Evolutionary conservation across 2,329 filamentous ascomycete genomes (phyloP).

Genomic region (Trichoderma harzianum): DNA sequence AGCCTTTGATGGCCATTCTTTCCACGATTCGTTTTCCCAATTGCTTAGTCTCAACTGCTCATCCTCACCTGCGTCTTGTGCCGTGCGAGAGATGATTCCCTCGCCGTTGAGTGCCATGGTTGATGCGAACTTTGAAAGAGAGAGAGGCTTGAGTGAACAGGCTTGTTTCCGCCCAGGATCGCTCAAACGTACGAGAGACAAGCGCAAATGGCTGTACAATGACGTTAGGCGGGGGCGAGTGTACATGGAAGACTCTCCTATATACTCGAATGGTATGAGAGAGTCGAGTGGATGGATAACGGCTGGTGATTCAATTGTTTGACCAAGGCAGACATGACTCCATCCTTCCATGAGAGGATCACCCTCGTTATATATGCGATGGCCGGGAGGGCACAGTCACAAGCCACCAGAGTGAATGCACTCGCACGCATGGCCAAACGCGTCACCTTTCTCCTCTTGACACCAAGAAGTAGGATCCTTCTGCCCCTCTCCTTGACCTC

Average conservation of each 20-base stretch:
- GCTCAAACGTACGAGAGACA: not conserved
- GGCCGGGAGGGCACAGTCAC: not conserved
- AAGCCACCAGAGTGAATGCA: not conserved
- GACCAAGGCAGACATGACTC: not conserved
- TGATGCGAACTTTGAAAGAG: not conserved
- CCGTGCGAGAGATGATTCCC: slow-evolving; percentile 29
- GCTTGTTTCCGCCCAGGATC: not conserved
- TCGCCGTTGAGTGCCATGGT: slow-evolving; percentile 29
- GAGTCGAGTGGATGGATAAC: not conserved
- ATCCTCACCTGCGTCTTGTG: slow-evolving; percentile 29
- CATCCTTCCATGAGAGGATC: not conserved
- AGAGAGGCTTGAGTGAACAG: not conserved
- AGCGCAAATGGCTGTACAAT: not conserved
- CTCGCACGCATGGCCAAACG: not conserved
- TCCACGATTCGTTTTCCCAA: slow-evolving; percentile 33
- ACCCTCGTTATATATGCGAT: not conserved
- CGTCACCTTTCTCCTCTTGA: not conserved
- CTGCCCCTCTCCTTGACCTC: not conserved
- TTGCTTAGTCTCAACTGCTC: slow-evolving; percentile 26
- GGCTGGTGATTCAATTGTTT: not conserved
- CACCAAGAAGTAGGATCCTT: not conserved
- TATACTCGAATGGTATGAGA: not conserved
- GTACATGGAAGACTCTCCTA: not conserved
- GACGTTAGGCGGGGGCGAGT: not conserved
- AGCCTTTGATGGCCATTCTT: slow-evolving; percentile 47